Conservation (phyloP, 176 grass and related monocot species). For the Calamus simplicifolius region DNA sequence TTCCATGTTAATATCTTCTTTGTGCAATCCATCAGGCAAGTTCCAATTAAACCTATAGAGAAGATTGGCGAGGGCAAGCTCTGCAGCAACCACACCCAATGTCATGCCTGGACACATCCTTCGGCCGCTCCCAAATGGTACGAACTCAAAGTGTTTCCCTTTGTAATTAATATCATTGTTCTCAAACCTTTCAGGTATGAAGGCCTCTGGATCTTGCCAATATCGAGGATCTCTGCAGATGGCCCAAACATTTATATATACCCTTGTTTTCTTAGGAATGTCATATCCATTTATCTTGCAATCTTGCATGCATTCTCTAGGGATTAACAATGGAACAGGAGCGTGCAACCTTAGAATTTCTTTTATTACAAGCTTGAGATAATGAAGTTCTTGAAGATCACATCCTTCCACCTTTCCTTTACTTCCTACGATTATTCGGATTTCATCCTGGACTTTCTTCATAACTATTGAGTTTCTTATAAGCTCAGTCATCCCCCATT, state of each 20-base stretch:
- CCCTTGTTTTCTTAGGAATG: constrained; percentile 16
- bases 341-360: constrained; percentile 26
- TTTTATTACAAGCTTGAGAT: constrained; percentile 24
- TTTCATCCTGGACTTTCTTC: constrained; percentile 23
- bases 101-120: constrained; percentile 31
- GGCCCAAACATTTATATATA: constrained; percentile 30
- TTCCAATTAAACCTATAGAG: constrained; percentile 22
- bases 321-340: constrained; percentile 8
- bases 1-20: constrained; percentile 11
- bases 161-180: constrained; percentile 16
- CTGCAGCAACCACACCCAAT: constrained; percentile 6
- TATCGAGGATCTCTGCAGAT: constrained; percentile 23
- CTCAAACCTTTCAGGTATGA: constrained; percentile 13
- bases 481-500: constrained; percentile 36
- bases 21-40: constrained; percentile 3
- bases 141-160: constrained; percentile 25
- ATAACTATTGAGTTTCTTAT: constrained; percentile 12
- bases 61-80: constrained; percentile 16
- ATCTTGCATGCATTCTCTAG: constrained; percentile 1
- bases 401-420: neutral
- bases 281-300: constrained; percentile 19
- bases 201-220: constrained; percentile 25
- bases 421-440: constrained; percentile 8
- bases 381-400: constrained; percentile 12
- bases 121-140: constrained; percentile 28